phyloP scores from a whole-genome alignment of 2,329 filamentous ascomycete genomes.

The Pyricularia grisea region DNA sequence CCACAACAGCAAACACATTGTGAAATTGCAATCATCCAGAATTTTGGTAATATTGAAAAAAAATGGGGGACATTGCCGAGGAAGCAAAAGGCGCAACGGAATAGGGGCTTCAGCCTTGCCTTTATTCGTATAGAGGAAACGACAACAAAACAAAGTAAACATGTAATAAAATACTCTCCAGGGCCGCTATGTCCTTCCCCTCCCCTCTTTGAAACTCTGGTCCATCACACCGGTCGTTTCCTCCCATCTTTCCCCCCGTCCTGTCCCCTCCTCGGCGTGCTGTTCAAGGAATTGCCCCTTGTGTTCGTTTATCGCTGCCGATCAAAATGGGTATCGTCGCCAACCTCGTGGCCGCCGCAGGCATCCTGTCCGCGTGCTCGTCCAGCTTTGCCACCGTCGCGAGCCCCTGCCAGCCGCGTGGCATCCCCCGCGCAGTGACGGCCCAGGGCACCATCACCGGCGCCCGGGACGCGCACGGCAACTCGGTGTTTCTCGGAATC shows the following conservation, averaged over 20 bases:
- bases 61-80: not conserved
- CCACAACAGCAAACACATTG: not conserved
- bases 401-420: not conserved
- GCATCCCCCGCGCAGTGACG: not conserved
- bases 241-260: not conserved
- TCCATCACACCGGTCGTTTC: not conserved
- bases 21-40: not conserved
- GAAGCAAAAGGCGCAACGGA: not conserved
- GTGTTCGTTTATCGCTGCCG: not conserved
- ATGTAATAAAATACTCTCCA: not conserved
- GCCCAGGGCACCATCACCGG: not conserved
- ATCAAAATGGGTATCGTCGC: not conserved
- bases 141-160: not conserved
- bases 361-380: not conserved
- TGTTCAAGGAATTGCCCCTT: not conserved
- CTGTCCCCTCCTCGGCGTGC: not conserved
- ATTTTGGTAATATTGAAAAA: not conserved
- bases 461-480: not conserved
- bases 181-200: not conserved
- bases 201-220: not conserved
- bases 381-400: not conserved
- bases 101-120: not conserved
- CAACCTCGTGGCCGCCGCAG: constrained; percentile 1
- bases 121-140: not conserved
- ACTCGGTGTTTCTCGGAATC: constrained; percentile 3